Base-by-base conservation (phyloP, 179 eudicot genomes). In the Patellifolia procumbens region DNA sequence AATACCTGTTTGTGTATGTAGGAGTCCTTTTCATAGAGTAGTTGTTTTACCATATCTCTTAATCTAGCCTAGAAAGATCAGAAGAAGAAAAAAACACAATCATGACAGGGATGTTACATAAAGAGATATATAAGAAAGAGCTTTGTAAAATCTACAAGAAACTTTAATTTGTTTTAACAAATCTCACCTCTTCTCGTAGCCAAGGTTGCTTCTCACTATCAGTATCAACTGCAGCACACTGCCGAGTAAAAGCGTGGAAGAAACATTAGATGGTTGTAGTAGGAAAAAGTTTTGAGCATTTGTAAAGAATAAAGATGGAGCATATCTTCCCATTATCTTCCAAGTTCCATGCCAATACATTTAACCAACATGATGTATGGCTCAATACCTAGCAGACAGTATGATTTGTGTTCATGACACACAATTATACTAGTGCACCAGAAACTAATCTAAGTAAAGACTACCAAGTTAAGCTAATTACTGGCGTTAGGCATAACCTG, bases 151-250 rank as follows among this genome's bases (percentile, higher is more conserved):
- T 52, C 31, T 10, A 3, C 28, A 39, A 39, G 22, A 58, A 29
- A 37, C 70, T 34, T 6, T 6, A 66, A 29, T 53, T 46, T 28
- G 72, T 31, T 12, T 34, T 64, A 11, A 22, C 31, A 55, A 72
- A 70, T 26, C 79, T 74, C 80, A 83, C 91, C 92, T 89, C 86
- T 79, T 80, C 88, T 70, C 75, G 78, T 73, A 78, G 74, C 87
- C 84, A 85, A 43, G 76, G 62, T 75, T 80, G 82, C 68, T 80
- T 83, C 68, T 79, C 91, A 74, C 20, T 63, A 45, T 77, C 73
- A 74, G 17, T 63, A 45, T 77, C 73, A 78, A 75, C 77, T 66
- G 61, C 56, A 63, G 49, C 77, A 69, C 74, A 65, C 86, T 86
- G 82, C 55, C 62, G 83, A 83, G 51, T 45, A 11, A 58, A 58